These are phyloP conservation scores for Xanthoparmelia taractica DNA, from an alignment of 495 filamentous ascomycete species.

Conservation along the genomic window DNA sequence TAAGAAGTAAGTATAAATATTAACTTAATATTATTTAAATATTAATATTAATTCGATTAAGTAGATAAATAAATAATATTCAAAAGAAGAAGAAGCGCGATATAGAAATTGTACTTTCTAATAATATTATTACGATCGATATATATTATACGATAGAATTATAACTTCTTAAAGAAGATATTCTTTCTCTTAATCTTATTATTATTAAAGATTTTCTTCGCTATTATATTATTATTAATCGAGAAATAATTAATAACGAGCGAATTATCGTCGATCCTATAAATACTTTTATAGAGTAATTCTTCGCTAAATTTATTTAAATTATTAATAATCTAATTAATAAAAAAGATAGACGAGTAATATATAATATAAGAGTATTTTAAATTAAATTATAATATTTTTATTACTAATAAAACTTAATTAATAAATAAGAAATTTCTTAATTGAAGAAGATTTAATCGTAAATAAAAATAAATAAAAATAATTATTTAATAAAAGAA, in stretches of 20 bases:
- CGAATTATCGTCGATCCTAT: constrained; percentile 16
- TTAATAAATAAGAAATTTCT: too few species aligned
- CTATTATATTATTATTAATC: constrained; percentile 2
- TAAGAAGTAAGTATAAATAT: background rate
- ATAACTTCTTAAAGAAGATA: constrained; percentile 11
- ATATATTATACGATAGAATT: background rate
- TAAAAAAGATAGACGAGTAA: too few species aligned
- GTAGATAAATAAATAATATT: background rate
- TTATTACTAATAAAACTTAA: too few species aligned
- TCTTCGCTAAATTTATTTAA: constrained; percentile 17
- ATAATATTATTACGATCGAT: too few species aligned
- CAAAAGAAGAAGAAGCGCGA: background rate
- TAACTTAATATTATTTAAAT: background rate
- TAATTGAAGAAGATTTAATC: constrained; percentile 11
- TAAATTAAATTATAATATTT: too few species aligned
- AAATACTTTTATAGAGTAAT: constrained; percentile 21
- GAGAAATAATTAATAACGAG: constrained; percentile 14
- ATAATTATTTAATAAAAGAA: too few species aligned
- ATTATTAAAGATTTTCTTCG: too few species aligned
- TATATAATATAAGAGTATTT: too few species aligned
- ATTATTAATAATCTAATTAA: constrained; percentile 13
- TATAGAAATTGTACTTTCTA: background rate
- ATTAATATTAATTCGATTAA: background rate
- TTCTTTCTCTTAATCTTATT: constrained; percentile 16
- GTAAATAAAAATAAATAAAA: too few species aligned